phyloP scores from a whole-genome alignment of 345 rosid genomes.

The Citrus inodora region DNA sequence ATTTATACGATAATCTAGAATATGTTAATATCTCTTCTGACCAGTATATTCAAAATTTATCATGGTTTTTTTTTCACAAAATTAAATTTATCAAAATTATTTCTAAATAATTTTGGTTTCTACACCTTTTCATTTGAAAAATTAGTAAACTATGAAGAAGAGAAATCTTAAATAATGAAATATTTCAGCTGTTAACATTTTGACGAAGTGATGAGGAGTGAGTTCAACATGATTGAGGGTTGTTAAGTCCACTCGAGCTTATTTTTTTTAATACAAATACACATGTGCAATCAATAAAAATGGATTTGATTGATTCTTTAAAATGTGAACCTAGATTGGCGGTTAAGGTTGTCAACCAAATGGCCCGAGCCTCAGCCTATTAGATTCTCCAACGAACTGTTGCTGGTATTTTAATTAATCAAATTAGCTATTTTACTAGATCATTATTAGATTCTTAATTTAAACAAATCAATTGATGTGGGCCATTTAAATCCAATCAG shows the following conservation, averaged over 20 bases:
- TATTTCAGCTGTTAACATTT: too few relatives aligned
- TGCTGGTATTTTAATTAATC: background rate
- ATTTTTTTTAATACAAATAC: background rate
- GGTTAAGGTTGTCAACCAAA: background rate
- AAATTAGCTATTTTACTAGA: background rate
- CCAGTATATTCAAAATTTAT: too few relatives aligned
- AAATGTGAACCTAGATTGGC: background rate
- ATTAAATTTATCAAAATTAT: too few relatives aligned
- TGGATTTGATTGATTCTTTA: background rate
- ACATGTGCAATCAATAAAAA: background rate
- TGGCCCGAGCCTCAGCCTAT: background rate
- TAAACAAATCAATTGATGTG: background rate
- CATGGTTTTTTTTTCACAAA: too few relatives aligned
- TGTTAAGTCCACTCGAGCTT: background rate
- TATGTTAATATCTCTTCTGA: too few relatives aligned
- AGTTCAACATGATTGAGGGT: background rate
- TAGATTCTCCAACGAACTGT: background rate
- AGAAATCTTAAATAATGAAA: too few relatives aligned
- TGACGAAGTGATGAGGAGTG: too few relatives aligned
- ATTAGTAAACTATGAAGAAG: too few relatives aligned
- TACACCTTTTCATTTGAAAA: too few relatives aligned
- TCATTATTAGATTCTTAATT: background rate
- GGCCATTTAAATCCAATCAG: slow-evolving; percentile 9
- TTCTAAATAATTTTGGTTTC: too few relatives aligned
- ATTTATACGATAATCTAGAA: too few relatives aligned